Evolutionary conservation across 331 rosid genomes (phyloP), one percentile per base, ranked within the genome.

Genomic region (Ulmus americana): DNA sequence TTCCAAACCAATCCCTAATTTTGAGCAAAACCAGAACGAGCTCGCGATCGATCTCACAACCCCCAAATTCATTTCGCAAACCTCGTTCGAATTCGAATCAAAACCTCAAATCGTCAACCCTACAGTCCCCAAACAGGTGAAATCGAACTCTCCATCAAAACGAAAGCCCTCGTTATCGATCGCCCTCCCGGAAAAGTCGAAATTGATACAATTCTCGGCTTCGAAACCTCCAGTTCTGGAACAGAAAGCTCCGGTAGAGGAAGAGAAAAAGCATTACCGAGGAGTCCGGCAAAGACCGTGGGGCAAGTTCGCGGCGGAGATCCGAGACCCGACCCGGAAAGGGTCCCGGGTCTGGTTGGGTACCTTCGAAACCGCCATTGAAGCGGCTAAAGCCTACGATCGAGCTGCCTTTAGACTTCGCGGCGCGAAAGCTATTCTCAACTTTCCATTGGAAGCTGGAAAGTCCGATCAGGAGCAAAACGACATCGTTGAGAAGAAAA

Each of bases 341-440:
- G 97, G 97, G 55, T 82, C 95, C 0, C 76, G 97, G 50, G 84
- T 91, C 41, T 88, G 97, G 97, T 80, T 91, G 0, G 97, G 97
- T 10, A 91, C 97, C 4, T 91, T 80, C 58, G 88, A 91, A 35
- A 79, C 86, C 0, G 97, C 95, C 4, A 73, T 91, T 6, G 96
- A 94, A 14, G 99, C 99, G 5, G 99, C 99, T 44, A 85, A 78
- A 76, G 95, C 99, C 5, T 94, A 94, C 64, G 99, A 94, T 45
- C 57, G 88, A 10, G 95, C 99, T 0, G 99, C 99, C 50, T 94
- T 94, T 48, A 80, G 71, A 65, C 82, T 91, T 55, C 89, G 97
- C 10, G 96, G 97, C 45, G 70, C 95, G 1, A 91, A 91, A 56
- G 95, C 97, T 57, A 88, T 91, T 47, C 81, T 91, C 44, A 91